Percentiles rank a stretch among this genome's conserved stretches.
phyloP scores from a whole-genome alignment of 208 protist species.

The Trypanosoma avium region DNA sequence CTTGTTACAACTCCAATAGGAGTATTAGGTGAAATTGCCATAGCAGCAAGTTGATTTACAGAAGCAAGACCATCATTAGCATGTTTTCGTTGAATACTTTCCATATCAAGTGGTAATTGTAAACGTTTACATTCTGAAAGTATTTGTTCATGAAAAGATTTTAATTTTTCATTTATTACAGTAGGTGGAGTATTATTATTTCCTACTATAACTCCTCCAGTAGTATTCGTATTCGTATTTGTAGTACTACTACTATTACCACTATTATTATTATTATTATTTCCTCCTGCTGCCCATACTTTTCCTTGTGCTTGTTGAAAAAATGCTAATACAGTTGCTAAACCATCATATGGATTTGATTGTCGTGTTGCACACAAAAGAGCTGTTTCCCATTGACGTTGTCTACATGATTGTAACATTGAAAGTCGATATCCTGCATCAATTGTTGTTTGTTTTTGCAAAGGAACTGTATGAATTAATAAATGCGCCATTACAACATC shows the following conservation, averaged over 20 bases:
- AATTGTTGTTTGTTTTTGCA: slow-evolving; percentile 79
- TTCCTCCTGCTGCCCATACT: slow-evolving; percentile 46
- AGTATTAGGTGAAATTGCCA: slow-evolving; percentile 64
- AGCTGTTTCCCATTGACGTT: slow-evolving; percentile 76
- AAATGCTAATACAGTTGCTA: slow-evolving; percentile 65
- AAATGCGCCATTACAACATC: slow-evolving; percentile 71
- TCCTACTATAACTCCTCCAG: slow-evolving; percentile 33
- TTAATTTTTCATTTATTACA: slow-evolving; percentile 56
- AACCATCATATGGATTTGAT: slow-evolving; percentile 76
- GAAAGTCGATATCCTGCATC: slow-evolving; percentile 74
- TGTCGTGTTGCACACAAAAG: slow-evolving; percentile 64
- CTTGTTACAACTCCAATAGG: slow-evolving; percentile 46
- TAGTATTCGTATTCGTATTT: background rate
- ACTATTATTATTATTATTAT: slow-evolving; percentile 31
- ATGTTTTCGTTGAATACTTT: slow-evolving; percentile 78
- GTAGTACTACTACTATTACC: background rate
- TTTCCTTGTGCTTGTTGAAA: slow-evolving; percentile 71
- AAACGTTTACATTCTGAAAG: slow-evolving; percentile 52
- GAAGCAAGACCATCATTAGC: slow-evolving; percentile 79
- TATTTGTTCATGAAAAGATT: slow-evolving; percentile 69
- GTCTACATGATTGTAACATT: slow-evolving; percentile 66
- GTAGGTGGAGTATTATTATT: slow-evolving; percentile 40
- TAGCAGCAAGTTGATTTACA: slow-evolving; percentile 83
- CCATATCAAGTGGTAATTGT: slow-evolving; percentile 70
- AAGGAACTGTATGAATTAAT: slow-evolving; percentile 77